Base-by-base conservation (phyloP, 805 yeast genomes). In the Yamadazyma insecticola region DNA sequence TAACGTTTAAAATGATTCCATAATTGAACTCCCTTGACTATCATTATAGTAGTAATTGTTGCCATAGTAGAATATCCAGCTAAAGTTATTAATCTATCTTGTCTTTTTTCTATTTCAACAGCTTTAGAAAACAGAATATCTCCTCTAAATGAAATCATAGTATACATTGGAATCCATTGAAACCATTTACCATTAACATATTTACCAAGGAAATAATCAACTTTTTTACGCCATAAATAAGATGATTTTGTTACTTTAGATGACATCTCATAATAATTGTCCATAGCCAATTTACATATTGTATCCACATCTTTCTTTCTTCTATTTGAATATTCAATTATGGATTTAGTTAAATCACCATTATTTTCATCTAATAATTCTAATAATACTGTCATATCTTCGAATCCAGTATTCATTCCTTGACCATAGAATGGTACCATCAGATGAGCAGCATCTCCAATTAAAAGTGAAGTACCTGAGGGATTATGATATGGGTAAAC, bases 361-460 rank as follows among this genome's bases (percentile, higher is more conserved):
- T 55, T 36, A 9, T 38, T 34, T 6, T 26, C 19, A 16, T 57
- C 67, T 9, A 63, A 45, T 16, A 79, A 50, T 26, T 72, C 67
- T 60, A 82, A 60, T 31, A 89, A 59, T 1, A 79, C 75, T 35
- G 78, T 63, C 14, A 89, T 89, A 46, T 90, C 97, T 56, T 89
- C 97, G 53, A 89, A 82, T 1, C 97, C 97, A 51, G 95, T 85
- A 55, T 89, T 89, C 90, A 89, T 82, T 4, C 97, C 97, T 55
- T 89, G 97, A 7, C 97, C 97, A 51, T 88, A 89, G 55, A 89
- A 89, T n/a, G 97, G 97, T 5, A 89, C 97, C 96, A 88, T 89
- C 17, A 92, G 77, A 58, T 89, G 97, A 0, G 97, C 95, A 1
- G 97, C 95, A 54, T 89, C 97, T 5, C 97, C 97, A 17, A 89